Base-by-base conservation (phyloP, 495 filamentous ascomycete genomes). In the Aspergillus panamensis region DNA sequence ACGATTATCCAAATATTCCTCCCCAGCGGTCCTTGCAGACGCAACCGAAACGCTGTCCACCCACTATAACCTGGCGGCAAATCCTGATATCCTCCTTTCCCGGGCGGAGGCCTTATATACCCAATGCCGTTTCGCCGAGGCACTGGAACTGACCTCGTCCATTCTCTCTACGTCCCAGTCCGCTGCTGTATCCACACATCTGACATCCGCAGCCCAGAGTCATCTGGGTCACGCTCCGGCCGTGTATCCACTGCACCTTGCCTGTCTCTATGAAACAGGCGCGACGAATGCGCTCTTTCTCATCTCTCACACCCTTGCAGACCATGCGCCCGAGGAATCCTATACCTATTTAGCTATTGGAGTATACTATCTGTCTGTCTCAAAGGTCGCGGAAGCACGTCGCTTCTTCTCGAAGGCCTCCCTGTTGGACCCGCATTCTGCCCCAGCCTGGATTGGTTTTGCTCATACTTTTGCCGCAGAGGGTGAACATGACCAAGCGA, bases 381-480 rank as follows among this genome's bases (percentile, higher is more conserved):
- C 84, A 37, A 94, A 92, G 59, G 89, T 99, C 52, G 88, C 93
- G 16, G 94, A 99, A 71, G 91, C 94, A 4, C 86, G 94, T 1
- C 86, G 92, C 13, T 97, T 91, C 76, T 99, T 99, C 73, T 93
- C 89, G 58, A 99, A 99, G 78, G 89, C 94, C 12, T 92, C 87
- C 61, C 88, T 96, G 80, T 89, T 99, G 83, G 92, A 99, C 67
- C 90, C 94, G 30, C 94, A 97, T 74, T 97, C 96, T 63, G 95
- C 94, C 6, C 90, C 95, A 6, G 94, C 94, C 39, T 99, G 94
- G 94, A 97, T 99, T 58, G 94, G 94, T 8, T 99, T 99, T 72
- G 94, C 94, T 20, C 94, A 99, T 75, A 99, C 95, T 0, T 99
- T 99, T 69, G 95, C 94, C n/a, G 93, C 93, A n/a, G 94, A 99